These are phyloP conservation scores for Agaricus sinodeliciosus DNA, from an alignment of 768 basidiomycete species.

Conservation along the genomic window DNA sequence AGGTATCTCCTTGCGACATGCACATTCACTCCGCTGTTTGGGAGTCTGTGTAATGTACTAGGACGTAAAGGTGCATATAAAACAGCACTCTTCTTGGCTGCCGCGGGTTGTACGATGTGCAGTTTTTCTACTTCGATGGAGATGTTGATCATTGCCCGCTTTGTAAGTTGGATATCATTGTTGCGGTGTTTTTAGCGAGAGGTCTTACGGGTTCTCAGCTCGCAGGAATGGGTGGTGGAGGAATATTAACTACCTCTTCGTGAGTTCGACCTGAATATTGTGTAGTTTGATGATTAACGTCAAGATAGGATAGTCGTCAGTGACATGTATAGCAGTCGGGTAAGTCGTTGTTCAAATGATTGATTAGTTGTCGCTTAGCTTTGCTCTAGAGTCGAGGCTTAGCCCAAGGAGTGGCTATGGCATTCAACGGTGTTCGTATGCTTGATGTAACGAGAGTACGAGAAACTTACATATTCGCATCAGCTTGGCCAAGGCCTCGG, in stretches of 20 bases:
- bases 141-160: slow-evolving; percentile 64
- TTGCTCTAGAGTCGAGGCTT: slow-evolving; percentile 56
- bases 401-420: slow-evolving; percentile 61
- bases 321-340: slow-evolving; percentile 75
- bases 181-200: too few species aligned
- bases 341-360: slow-evolving; percentile 23
- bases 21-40: slow-evolving; percentile 80
- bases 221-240: slow-evolving; percentile 72
- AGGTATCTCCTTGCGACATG: slow-evolving; percentile 76
- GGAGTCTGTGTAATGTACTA: slow-evolving; percentile 73
- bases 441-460: neutral
- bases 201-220: slow-evolving; percentile 32
- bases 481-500: slow-evolving; percentile 77
- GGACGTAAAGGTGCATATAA: slow-evolving; percentile 67
- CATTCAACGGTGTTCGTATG: slow-evolving; percentile 63
- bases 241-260: slow-evolving; percentile 65
- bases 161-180: slow-evolving; percentile 39
- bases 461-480: neutral
- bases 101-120: slow-evolving; percentile 60
- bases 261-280: slow-evolving; percentile 25
- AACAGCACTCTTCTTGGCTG: slow-evolving; percentile 52
- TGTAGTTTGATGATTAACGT: neutral
- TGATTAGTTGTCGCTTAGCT: neutral
- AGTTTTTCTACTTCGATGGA: slow-evolving; percentile 67
- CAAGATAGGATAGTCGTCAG: slow-evolving; percentile 58